Evolutionary conservation across 2,329 filamentous ascomycete species (phyloP), one percentile per base, ranked within the genome.

Genomic region (Decorospora gaudefroyi): DNA sequence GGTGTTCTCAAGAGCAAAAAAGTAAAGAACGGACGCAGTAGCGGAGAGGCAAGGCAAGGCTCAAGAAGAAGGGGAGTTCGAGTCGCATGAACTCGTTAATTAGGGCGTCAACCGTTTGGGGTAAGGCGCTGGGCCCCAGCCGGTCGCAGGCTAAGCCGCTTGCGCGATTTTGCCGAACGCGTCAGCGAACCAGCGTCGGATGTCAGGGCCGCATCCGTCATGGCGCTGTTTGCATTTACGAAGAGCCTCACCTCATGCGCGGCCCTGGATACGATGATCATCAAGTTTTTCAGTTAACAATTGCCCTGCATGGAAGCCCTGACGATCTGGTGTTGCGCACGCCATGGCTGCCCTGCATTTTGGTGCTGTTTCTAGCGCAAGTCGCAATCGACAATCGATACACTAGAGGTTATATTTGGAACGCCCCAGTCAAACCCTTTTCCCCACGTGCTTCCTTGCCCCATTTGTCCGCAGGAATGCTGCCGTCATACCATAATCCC

Each of bases 301-400:
- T 30, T 34, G 27, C 44, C 34, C 26, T 43, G 30, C 36, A 48
- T 35, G 8, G 12, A 8, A 19, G 23, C 26, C 21, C 27, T 19
- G 31, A 32, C 19, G 28, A 9, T 23, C 12, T 38, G 26, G 35
- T 38, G 30, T 39, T 36, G 17, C 32, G 37, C 39, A 10, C 19
- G 36, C 17, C 32, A 37, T 35, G 26, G 42, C 34, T 35, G 39
- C 49, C 43, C 42, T 47, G 50, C 42, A 36, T 47, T 21, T 16
- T n/a, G n/a, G n/a, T n/a, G n/a, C n/a, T n/a, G n/a, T n/a, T n/a
- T n/a, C n/a, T n/a, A 15, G 22, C 29, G 17, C 6, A 11, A 8
- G 12, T 17, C 22, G 38, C 30, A n/a, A 3, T 34, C 23, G n/a
- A 29, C 31, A 46, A 48, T 50, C 51, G 40, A 50, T 46, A 53